Percentiles rank a stretch among this genome's conserved stretches.
Conservation (phyloP, 1,284 basidiomycete species). For the Phellinidium pouzarii region DNA sequence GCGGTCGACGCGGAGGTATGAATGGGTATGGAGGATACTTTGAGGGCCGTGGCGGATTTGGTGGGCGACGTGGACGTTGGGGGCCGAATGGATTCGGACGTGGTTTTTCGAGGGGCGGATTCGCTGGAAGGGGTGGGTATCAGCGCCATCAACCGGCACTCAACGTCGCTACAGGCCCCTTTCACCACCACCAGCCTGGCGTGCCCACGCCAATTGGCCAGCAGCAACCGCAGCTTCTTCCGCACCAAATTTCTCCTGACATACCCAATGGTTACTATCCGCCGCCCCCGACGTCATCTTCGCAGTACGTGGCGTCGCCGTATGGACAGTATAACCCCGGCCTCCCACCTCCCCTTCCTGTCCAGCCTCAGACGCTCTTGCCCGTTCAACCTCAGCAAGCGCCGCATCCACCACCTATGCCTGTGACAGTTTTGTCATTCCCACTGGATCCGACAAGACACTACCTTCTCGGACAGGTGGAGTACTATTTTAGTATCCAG, state of each 20-base stretch:
- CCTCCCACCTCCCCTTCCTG: background rate
- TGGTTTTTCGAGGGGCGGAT: constrained; percentile 30
- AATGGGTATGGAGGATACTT: constrained; percentile 17
- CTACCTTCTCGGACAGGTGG: constrained; percentile 73
- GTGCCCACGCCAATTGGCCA: background rate
- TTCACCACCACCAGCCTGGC: constrained; percentile 9
- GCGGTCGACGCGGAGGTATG: constrained; percentile 7
- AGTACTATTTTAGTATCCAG: constrained; percentile 84
- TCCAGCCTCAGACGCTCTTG: background rate
- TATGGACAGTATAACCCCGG: constrained; percentile 13
- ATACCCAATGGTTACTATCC: constrained; percentile 15
- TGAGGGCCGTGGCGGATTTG: constrained; percentile 27
- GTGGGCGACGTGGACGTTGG: constrained; percentile 15
- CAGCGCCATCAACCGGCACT: constrained; percentile 15
- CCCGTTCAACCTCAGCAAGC: constrained; percentile 20
- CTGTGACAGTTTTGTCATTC: constrained; percentile 49
- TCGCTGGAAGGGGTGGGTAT: constrained; percentile 14
- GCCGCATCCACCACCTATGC: constrained; percentile 46
- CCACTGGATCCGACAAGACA: constrained; percentile 58
- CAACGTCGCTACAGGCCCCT: constrained; percentile 12
- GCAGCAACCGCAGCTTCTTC: constrained; percentile 5
- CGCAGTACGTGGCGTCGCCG: constrained; percentile 13
- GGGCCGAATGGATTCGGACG: constrained; percentile 26
- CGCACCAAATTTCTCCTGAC: constrained; percentile 8
- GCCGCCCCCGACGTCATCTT: constrained; percentile 5